Evolutionary conservation across 2,329 filamentous ascomycete genomes (phyloP), one percentile per base, ranked within the genome.

Genomic region (Phialemonium atrogriseum): DNA sequence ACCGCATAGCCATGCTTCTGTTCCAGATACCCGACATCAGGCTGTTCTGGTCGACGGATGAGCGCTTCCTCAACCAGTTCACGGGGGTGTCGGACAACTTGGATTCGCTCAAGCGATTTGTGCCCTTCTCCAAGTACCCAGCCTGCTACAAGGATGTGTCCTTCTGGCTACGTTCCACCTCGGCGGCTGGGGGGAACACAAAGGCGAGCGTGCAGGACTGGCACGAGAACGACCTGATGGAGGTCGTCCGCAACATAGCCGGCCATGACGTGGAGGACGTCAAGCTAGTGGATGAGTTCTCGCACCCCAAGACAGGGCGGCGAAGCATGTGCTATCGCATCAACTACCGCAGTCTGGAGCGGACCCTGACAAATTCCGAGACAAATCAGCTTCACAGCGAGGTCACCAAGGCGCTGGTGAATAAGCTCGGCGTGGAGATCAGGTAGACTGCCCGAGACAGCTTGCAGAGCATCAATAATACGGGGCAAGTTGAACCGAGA

Each of bases 201-300:
- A 50, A 43, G 36, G 36, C 24, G 22, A 64, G 56, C 46, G 55
- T 45, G 36, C 51, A 57, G 17, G 60, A 64, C 45, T 86, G 94
- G 52, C 89, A 96, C 55, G 88, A 93, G 55, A 96, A 96, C 59
- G 91, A 98, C 56, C 68, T 96, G 31, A 96, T 96, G 89, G 91
- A 96, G 59, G 73, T 95, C 35, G 84, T 95, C 12, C 78, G 91
- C 43, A 79, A 79, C 44, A 69, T 89, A 27, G 84, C 77, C 8
- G 88, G 87, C 30, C 84, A 94, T 54, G 59, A 78, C 14, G 86
- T 91, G 21, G 91, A 98, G 60, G 86, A 94, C 54, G 89, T 96
- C 30, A 68, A 66, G 39, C 66, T 93, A 17, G 76, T 85, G 32
- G 91, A 96, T 58, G 74, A 85, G 52, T 98, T 96, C 56, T 77